phyloP scores from a whole-genome alignment of 23 red algal species.

The Agarophyton chilense region DNA sequence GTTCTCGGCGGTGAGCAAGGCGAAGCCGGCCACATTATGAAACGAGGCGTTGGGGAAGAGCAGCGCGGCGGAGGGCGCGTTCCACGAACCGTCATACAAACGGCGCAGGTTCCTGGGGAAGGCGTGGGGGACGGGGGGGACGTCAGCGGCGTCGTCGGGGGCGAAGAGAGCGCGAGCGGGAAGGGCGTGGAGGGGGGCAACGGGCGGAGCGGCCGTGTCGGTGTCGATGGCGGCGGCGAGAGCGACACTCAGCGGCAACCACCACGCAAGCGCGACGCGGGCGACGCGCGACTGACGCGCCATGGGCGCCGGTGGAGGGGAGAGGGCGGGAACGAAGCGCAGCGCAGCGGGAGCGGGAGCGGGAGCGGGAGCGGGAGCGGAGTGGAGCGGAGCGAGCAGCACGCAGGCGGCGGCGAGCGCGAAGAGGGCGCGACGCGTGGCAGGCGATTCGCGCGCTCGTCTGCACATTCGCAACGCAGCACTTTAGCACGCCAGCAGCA shows the following conservation, averaged over 20 bases:
- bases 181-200: not conserved
- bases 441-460: too few species aligned
- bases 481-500: too few species aligned
- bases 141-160: not conserved
- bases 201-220: not conserved
- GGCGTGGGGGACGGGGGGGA: not conserved
- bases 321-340: too few species aligned
- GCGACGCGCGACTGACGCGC: too few species aligned
- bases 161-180: not conserved
- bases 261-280: too few species aligned
- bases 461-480: too few species aligned
- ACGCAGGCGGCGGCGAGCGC: too few species aligned
- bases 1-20: slow-evolving; percentile 63
- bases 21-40: slow-evolving; percentile 51
- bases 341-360: too few species aligned
- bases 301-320: too few species aligned
- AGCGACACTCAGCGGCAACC: not conserved
- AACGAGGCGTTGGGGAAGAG: slow-evolving; percentile 40
- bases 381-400: too few species aligned
- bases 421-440: too few species aligned
- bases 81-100: slow-evolving; percentile 71
- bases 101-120: slow-evolving; percentile 67
- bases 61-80: not conserved
- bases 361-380: too few species aligned
- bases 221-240: not conserved